These are phyloP conservation scores for Trichoderma pleuroti DNA, from an alignment of 2,329 filamentous ascomycete genomes.

Conservation along the genomic window DNA sequence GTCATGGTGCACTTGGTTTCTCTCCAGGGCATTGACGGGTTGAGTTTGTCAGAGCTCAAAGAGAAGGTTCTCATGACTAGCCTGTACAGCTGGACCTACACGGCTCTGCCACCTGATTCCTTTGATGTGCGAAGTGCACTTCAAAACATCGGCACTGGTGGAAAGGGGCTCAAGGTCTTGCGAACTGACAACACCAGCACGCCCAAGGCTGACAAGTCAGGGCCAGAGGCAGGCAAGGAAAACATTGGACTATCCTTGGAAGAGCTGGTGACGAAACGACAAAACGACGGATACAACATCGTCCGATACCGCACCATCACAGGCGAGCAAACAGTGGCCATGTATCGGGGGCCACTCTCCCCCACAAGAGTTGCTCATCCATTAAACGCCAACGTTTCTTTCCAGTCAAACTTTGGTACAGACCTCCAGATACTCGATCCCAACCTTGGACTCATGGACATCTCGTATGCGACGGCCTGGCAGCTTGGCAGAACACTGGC, in stretches of 20 bases:
- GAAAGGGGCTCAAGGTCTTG: not conserved
- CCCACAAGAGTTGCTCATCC: not conserved
- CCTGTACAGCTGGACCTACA: not conserved
- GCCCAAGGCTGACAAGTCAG: not conserved
- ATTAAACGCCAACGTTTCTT: not conserved
- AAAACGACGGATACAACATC: not conserved
- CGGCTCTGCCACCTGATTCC: not conserved
- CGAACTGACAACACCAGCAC: not conserved
- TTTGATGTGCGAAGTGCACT: not conserved
- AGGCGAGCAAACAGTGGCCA: not conserved
- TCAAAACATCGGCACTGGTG: not conserved
- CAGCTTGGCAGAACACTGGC: not conserved
- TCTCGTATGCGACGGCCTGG: not conserved
- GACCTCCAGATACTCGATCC: not conserved
- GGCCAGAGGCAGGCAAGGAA: not conserved
- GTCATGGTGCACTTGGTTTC: not conserved
- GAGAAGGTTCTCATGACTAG: not conserved
- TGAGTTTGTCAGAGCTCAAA: not conserved
- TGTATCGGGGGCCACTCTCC: not conserved
- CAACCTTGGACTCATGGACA: not conserved
- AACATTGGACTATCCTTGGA: not conserved
- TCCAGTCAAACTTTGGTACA: not conserved
- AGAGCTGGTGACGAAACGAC: not conserved
- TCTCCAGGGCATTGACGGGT: not conserved
- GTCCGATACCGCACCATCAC: not conserved